Conservation (phyloP, 306 rosid species). For the Oemleria cerasiformis region DNA sequence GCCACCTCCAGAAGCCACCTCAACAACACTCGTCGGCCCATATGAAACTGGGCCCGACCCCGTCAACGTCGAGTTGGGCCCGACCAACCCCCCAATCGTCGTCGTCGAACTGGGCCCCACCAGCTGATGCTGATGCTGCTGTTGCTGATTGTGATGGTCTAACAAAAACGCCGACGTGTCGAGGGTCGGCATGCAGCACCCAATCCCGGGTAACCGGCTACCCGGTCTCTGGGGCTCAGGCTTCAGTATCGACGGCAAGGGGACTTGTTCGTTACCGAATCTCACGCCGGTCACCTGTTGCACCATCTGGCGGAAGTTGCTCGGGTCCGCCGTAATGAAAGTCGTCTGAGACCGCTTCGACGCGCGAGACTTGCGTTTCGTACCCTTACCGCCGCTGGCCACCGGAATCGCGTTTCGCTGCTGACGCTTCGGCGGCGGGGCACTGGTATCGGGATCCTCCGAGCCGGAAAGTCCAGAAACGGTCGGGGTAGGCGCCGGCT, state of each 20-base stretch:
- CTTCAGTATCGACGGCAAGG: conserved; percentile 49
- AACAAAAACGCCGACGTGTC: conserved; percentile 80
- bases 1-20: conserved; percentile 16
- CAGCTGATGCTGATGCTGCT: conserved; percentile 22
- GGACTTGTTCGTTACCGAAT: conserved; percentile 25
- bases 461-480: conserved; percentile 63
- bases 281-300: conserved; percentile 89
- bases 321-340: conserved; percentile 83
- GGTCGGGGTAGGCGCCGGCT: conserved; percentile 43
- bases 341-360: conserved; percentile 83
- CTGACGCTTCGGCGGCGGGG: conserved; percentile 30
- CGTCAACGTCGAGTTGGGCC: conserved; percentile 22
- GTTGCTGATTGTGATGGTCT: conserved; percentile 45
- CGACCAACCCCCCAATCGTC: not conserved
- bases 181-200: conserved; percentile 66
- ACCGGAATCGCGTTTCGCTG: conserved; percentile 24
- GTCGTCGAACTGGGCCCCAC: conserved; percentile 23
- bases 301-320: conserved; percentile 90
- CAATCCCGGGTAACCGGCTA: conserved; percentile 17
- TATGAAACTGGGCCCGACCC: conserved; percentile 31
- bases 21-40: conserved; percentile 3
- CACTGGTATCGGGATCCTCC: conserved; percentile 52
- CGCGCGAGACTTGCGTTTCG: conserved; percentile 76
- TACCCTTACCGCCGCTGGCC: conserved; percentile 34
- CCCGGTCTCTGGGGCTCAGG: conserved; percentile 74